Percentiles rank a stretch among this genome's conserved stretches.
Evolutionary conservation across 805 yeast species (phyloP).

Genomic region (Myxozyma melibiosi): DNA sequence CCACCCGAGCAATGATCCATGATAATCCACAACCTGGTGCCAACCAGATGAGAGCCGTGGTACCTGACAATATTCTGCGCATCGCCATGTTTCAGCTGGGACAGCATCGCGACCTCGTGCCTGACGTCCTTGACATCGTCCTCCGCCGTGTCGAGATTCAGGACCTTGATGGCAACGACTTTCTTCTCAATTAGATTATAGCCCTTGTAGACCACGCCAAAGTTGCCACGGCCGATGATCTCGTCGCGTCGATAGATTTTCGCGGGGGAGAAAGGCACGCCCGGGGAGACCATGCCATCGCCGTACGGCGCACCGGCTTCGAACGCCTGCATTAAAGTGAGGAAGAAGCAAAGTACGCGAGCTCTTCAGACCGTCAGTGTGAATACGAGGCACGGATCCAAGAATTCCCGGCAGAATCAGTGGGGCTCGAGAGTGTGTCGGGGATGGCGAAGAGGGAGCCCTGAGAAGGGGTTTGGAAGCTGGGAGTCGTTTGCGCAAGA

Average conservation of each 20-base stretch:
- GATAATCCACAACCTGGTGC: constrained; percentile 92
- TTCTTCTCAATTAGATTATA: constrained; percentile 56
- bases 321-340: constrained; percentile 5
- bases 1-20: constrained; percentile 99
- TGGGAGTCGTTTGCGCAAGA: not conserved
- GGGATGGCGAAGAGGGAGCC: not conserved
- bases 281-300: not conserved
- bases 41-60: constrained; percentile 83
- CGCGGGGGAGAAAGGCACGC: constrained; percentile 4
- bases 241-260: constrained; percentile 71
- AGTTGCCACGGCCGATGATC: constrained; percentile 93
- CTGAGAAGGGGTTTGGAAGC: not conserved
- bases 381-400: no score
- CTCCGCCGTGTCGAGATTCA: constrained; percentile 87
- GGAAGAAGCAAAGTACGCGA: not conserved
- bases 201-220: constrained; percentile 95
- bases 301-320: not conserved
- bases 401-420: not conserved
- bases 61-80: constrained; percentile 93
- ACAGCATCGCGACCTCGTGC: constrained; percentile 82
- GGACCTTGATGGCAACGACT: constrained; percentile 88
- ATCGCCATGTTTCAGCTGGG: constrained; percentile 66
- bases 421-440: not conserved
- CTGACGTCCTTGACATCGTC: constrained; percentile 96
- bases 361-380: no score